Evolutionary conservation across 331 rosid genomes (phyloP).

Genomic region (Prunus yedoensis): DNA sequence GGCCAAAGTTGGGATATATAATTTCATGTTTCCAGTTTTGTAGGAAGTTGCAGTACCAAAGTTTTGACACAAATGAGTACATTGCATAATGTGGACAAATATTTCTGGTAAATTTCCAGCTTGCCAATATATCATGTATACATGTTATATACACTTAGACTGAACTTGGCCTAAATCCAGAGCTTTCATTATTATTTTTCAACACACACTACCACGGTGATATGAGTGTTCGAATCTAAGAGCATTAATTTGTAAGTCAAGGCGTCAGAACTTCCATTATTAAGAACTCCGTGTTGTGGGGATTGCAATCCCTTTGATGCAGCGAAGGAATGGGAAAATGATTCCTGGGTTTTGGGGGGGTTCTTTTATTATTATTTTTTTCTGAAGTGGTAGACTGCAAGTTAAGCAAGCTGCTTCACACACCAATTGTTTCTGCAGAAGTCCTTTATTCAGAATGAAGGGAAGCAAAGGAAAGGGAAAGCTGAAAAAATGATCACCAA

Average conservation of each 20-base stretch:
- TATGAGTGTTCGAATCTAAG: too few species aligned
- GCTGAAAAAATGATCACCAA: conserved; percentile 12
- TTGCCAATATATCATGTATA: too few species aligned
- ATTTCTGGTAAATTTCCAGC: not conserved
- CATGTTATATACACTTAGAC: too few species aligned
- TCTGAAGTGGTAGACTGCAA: conserved; percentile 33
- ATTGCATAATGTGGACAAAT: not conserved
- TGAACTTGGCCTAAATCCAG: too few species aligned
- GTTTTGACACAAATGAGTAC: not conserved
- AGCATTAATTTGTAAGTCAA: fast-evolving
- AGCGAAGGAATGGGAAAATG: not conserved
- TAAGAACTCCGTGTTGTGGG: too few species aligned
- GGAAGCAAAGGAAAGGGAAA: not conserved
- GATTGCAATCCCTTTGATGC: too few species aligned
- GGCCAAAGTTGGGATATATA: conserved; percentile 15
- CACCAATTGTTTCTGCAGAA: conserved; percentile 18
- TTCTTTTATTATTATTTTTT: not conserved
- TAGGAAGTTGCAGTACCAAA: not conserved
- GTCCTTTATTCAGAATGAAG: conserved; percentile 38
- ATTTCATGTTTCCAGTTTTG: conserved; percentile 5
- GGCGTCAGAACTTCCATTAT: too few species aligned
- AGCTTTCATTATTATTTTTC: too few species aligned
- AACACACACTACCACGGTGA: too few species aligned
- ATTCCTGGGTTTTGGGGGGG: not conserved
- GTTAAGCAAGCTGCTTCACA: conserved; percentile 42